Conservation (phyloP, 805 yeast species). For the Yarrowia phangngaensis region DNA sequence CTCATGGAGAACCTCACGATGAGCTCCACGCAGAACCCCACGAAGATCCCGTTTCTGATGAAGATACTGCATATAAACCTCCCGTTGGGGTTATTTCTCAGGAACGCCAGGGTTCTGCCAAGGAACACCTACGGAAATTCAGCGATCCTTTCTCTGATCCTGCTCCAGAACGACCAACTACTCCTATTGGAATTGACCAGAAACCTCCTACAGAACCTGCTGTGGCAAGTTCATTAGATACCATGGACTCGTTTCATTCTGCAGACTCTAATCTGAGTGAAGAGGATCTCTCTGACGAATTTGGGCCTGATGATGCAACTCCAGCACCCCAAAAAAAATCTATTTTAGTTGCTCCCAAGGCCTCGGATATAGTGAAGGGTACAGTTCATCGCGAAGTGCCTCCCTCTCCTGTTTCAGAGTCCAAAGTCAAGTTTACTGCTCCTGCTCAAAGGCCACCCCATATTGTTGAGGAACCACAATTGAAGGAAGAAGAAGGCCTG, state of each 20-base stretch:
- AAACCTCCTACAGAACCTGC: too few relatives aligned
- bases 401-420: background rate
- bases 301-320: conserved; percentile 1
- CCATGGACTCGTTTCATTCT: conserved; percentile 10
- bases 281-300: conserved; percentile 9
- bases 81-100: conserved; percentile 17
- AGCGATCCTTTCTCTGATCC: too few relatives aligned
- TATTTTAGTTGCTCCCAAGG: conserved; percentile 5
- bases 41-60: too few relatives aligned
- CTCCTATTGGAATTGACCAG: too few relatives aligned
- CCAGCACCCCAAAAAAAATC: background rate
- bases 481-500: background rate
- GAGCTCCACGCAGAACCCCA: too few relatives aligned
- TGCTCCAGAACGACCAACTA: too few relatives aligned
- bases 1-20: too few relatives aligned
- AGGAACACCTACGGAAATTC: too few relatives aligned
- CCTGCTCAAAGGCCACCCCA: conserved; percentile 10
- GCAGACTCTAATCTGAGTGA: conserved; percentile 11
- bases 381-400: background rate
- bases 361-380: conserved; percentile 4
- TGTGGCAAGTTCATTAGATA: conserved; percentile 3
- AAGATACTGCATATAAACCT: background rate
- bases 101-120: conserved; percentile 1
- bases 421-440: conserved; percentile 5
- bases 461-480: too few relatives aligned